Percentiles rank a stretch among this genome's conserved stretches.
phyloP scores from a whole-genome alignment of 192 early-diverging fungal genomes.

The Umbelopsis vinacea region DNA sequence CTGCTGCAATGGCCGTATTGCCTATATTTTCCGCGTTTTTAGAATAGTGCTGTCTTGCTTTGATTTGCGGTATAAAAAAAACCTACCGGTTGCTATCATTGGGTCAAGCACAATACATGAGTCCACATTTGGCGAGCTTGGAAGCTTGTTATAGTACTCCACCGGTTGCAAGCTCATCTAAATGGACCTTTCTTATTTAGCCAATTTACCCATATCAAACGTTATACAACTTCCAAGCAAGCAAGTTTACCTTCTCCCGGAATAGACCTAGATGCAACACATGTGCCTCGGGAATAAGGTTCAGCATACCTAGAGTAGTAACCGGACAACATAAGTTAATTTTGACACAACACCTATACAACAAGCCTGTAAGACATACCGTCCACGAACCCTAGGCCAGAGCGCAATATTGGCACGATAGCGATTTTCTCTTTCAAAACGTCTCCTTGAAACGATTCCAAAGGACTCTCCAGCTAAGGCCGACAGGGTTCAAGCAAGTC shows the following conservation, averaged over 20 bases:
- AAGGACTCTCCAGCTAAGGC: slow-evolving; percentile 49
- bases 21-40: slow-evolving; percentile 33
- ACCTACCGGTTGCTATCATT: slow-evolving; percentile 71
- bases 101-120: slow-evolving; percentile 80
- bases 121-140: slow-evolving; percentile 66
- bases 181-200: not conserved
- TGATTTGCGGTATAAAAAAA: not conserved
- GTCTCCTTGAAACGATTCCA: slow-evolving; percentile 47
- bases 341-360: too few species aligned
- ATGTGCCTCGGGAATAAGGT: slow-evolving; percentile 69
- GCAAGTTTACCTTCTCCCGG: slow-evolving; percentile 66
- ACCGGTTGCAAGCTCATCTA: slow-evolving; percentile 78
- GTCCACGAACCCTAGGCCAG: slow-evolving; percentile 62
- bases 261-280: slow-evolving; percentile 82
- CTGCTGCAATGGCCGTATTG: slow-evolving; percentile 75
- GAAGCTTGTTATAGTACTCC: slow-evolving; percentile 94
- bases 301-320: slow-evolving; percentile 49
- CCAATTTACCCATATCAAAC: not conserved
- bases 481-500: not conserved
- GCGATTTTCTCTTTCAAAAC: slow-evolving; percentile 48
- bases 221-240: not conserved
- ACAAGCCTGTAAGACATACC: slow-evolving; percentile 19
- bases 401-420: slow-evolving; percentile 69
- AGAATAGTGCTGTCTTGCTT: not conserved
- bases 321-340: slow-evolving; percentile 13